phyloP scores from a whole-genome alignment of 164 flowering plant genomes.

The Nelumbo lutea region DNA sequence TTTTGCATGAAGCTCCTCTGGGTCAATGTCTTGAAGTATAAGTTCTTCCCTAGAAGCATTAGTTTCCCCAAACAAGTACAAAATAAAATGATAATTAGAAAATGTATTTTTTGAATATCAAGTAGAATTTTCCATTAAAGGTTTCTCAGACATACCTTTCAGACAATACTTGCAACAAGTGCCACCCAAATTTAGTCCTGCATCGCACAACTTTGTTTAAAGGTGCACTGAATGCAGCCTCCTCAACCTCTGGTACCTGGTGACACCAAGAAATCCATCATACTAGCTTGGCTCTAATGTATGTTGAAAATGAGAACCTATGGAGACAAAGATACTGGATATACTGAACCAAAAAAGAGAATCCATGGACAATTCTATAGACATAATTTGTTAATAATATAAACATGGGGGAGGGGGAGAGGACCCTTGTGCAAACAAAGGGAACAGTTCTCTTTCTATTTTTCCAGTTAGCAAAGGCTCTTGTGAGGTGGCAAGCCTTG shows the following conservation, averaged over 20 bases:
- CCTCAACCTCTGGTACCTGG: slow-evolving; percentile 94
- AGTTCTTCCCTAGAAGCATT: slow-evolving; percentile 53
- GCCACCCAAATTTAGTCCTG: slow-evolving; percentile 92
- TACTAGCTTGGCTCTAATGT: no score
- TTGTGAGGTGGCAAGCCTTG: no score
- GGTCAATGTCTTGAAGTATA: slow-evolving; percentile 56
- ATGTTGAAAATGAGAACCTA: no score
- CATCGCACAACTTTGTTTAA: slow-evolving; percentile 66
- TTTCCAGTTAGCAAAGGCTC: no score
- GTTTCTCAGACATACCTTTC: slow-evolving; percentile 53
- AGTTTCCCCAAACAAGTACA: not conserved
- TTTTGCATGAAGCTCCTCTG: slow-evolving; percentile 67
- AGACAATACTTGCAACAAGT: slow-evolving; percentile 83
- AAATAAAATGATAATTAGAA: slow-evolving; percentile 3
- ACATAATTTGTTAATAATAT: no score
- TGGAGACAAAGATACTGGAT: no score
- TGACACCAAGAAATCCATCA: slow-evolving; percentile 1
- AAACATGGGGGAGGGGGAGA: no score
- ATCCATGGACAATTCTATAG: no score
- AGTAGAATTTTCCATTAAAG: not conserved
- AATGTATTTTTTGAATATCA: not conserved
- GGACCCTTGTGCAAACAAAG: no score
- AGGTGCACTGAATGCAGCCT: slow-evolving; percentile 81
- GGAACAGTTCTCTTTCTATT: no score
- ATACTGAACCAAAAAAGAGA: no score